Conservation (phyloP, 345 rosid species). For the Ceriops decandra region DNA sequence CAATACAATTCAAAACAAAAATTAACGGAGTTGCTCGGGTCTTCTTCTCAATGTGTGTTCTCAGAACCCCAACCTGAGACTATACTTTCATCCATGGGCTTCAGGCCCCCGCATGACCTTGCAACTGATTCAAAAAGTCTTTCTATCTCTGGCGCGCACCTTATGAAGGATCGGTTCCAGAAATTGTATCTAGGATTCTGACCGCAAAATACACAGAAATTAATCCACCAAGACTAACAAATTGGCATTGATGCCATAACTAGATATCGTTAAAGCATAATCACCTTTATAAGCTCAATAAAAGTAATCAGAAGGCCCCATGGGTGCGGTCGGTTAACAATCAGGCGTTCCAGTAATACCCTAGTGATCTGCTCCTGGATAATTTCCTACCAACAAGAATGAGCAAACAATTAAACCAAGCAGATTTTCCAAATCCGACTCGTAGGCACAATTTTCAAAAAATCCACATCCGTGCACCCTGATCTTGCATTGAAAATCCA, state of each 20-base stretch:
- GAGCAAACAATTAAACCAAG: not conserved
- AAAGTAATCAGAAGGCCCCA: constrained; percentile 99
- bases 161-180: constrained; percentile 72
- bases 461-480: no score
- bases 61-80: constrained; percentile 64
- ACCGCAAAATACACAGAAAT: not conserved
- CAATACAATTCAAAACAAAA: no score
- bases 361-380: constrained; percentile 98
- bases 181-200: constrained; percentile 86
- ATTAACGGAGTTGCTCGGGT: no score
- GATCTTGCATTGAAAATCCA: no score
- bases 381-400: constrained; percentile 53
- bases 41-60: constrained; percentile 18
- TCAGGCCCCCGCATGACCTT: constrained; percentile 71
- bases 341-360: constrained; percentile 88
- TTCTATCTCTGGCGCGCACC: constrained; percentile 91
- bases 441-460: no score
- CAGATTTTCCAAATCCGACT: no score
- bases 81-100: constrained; percentile 76
- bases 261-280: not conserved
- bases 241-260: not conserved
- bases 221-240: no score
- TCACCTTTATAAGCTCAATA: constrained; percentile 94
- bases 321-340: constrained; percentile 92
- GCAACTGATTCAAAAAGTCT: constrained; percentile 83